Conservation (phyloP, 208 protist genomes). For the Crithidia sp. region DNA sequence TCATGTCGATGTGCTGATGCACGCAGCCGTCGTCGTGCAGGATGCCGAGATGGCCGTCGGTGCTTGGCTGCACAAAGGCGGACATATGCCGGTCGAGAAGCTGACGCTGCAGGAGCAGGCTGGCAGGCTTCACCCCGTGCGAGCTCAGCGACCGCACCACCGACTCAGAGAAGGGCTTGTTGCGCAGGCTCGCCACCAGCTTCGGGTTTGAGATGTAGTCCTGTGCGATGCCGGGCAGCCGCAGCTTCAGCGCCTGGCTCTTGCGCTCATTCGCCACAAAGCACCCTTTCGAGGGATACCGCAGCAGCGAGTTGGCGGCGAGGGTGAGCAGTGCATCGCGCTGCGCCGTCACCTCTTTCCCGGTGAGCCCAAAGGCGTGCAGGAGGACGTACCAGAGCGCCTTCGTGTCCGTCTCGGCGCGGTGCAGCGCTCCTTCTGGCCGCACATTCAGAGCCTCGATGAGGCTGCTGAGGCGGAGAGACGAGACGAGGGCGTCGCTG, state of each 20-base stretch:
- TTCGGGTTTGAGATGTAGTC: conserved; percentile 44
- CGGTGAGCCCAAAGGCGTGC: conserved; percentile 46
- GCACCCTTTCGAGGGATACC: conserved; percentile 63
- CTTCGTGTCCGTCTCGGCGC: conserved; percentile 85
- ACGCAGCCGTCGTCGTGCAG: conserved; percentile 72
- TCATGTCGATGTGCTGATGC: conserved; percentile 86
- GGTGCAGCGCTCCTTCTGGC: conserved; percentile 75
- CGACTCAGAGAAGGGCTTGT: conserved; percentile 53
- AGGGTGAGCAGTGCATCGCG: conserved; percentile 52
- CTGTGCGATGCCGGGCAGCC: conserved; percentile 66
- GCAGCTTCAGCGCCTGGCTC: conserved; percentile 39
- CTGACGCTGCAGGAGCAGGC: conserved; percentile 69
- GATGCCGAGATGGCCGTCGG: conserved; percentile 47
- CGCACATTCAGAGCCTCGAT: conserved; percentile 67
- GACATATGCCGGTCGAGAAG: conserved; percentile 60
- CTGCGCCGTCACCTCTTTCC: conserved; percentile 44
- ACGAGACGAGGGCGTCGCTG: conserved; percentile 63
- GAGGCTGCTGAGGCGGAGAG: conserved; percentile 69
- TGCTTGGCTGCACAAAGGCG: conserved; percentile 52
- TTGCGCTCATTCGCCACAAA: conserved; percentile 67
- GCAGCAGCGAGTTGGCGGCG: conserved; percentile 61
- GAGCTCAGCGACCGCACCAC: conserved; percentile 53
- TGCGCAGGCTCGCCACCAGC: conserved; percentile 36
- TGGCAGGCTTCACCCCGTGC: conserved; percentile 53
- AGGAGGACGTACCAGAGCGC: conserved; percentile 88